Conservation (phyloP, 1,139 yeast genomes). For the Sporopachydermia cereana region DNA sequence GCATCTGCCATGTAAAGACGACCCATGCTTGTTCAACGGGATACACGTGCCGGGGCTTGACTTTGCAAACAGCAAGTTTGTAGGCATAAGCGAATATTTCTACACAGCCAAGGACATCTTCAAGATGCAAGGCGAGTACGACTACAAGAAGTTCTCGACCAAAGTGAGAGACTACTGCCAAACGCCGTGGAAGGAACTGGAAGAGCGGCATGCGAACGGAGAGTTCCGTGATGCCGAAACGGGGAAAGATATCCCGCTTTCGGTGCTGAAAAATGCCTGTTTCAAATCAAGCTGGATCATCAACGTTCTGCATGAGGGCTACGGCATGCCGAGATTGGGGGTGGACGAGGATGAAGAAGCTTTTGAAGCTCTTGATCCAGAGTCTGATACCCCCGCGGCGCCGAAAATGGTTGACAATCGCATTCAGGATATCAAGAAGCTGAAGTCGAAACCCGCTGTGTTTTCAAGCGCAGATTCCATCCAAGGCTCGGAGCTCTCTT, state of each 20-base stretch:
- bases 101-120: constrained; percentile 76
- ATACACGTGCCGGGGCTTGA: constrained; percentile 68
- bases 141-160: constrained; percentile 46
- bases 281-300: constrained; percentile 79
- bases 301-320: constrained; percentile 68
- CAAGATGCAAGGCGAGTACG: constrained; percentile 67
- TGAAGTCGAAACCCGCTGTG: constrained; percentile 28
- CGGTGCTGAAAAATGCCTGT: constrained; percentile 53
- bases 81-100: constrained; percentile 79
- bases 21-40: constrained; percentile 71
- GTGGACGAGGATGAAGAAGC: constrained; percentile 27
- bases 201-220: constrained; percentile 39
- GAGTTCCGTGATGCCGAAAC: constrained; percentile 13
- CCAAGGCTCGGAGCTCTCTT: constrained; percentile 49
- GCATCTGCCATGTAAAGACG: constrained; percentile 59
- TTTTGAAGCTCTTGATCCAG: constrained; percentile 8
- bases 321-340: constrained; percentile 55
- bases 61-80: constrained; percentile 57
- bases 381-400: constrained; percentile 14
- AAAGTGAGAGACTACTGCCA: constrained; percentile 56
- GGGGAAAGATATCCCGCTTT: constrained; percentile 22
- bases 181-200: constrained; percentile 45
- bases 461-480: constrained; percentile 51
- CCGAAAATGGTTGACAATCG: constrained; percentile 11
- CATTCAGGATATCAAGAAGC: not conserved